Evolutionary conservation across 192 early-diverging fungal species (phyloP).

Genomic region (Linnemannia hyalina): DNA sequence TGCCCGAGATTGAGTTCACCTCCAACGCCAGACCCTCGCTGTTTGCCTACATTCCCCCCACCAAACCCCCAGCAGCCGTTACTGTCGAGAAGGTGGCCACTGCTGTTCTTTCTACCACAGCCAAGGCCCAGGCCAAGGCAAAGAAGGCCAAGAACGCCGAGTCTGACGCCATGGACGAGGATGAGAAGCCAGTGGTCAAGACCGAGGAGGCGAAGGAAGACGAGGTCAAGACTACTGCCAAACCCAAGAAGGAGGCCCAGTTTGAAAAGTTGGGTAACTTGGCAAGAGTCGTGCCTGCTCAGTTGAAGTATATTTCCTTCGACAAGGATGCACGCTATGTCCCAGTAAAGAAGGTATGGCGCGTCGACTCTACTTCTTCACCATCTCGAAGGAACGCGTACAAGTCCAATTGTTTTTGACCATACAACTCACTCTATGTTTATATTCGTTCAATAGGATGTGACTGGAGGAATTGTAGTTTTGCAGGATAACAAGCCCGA

Average conservation of each 20-base stretch:
- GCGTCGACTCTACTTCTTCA: background rate
- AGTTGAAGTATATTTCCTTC: slow-evolving; percentile 90
- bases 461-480: slow-evolving; percentile 89
- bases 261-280: slow-evolving; percentile 89
- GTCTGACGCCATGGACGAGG: slow-evolving; percentile 65
- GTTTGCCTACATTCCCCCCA: slow-evolving; percentile 93
- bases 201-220: slow-evolving; percentile 72
- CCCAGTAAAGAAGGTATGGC: slow-evolving; percentile 84
- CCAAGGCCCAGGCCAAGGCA: slow-evolving; percentile 88
- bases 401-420: background rate
- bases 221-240: slow-evolving; percentile 73
- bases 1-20: slow-evolving; percentile 87
- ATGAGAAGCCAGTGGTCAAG: slow-evolving; percentile 67
- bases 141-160: slow-evolving; percentile 77
- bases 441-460: slow-evolving; percentile 40
- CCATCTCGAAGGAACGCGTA: background rate
- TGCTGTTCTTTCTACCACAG: slow-evolving; percentile 96
- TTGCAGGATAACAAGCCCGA: slow-evolving; percentile 81
- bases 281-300: slow-evolving; percentile 88
- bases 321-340: slow-evolving; percentile 88
- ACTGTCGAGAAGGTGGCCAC: slow-evolving; percentile 93
- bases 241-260: slow-evolving; percentile 81
- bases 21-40: slow-evolving; percentile 90
- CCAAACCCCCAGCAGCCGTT: slow-evolving; percentile 84
- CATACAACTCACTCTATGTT: background rate